These are phyloP conservation scores for Trypanosoma scelopori DNA, from an alignment of 208 protist species.

Conservation along the genomic window DNA sequence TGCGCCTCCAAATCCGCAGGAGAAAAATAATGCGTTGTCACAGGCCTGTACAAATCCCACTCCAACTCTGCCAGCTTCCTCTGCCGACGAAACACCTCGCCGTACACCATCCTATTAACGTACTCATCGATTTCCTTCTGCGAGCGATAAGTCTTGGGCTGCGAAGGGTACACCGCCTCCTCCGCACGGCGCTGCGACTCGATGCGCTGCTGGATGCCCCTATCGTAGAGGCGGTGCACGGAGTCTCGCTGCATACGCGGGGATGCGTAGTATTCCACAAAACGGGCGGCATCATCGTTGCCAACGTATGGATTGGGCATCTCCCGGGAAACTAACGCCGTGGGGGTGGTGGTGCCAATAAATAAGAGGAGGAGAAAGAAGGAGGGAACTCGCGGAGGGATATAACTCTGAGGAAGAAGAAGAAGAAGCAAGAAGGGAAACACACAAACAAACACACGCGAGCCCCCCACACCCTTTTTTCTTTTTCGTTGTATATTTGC, in stretches of 20 bases:
- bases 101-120: slow-evolving; percentile 60
- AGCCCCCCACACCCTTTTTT: too few relatives aligned
- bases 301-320: slow-evolving; percentile 77
- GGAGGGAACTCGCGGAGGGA: too few relatives aligned
- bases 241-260: slow-evolving; percentile 63
- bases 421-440: too few relatives aligned
- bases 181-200: slow-evolving; percentile 44
- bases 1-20: slow-evolving; percentile 42
- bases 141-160: slow-evolving; percentile 41
- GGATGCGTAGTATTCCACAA: slow-evolving; percentile 79
- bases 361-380: neutral
- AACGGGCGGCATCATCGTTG: slow-evolving; percentile 67
- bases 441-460: too few relatives aligned
- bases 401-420: too few relatives aligned
- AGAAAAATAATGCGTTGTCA: slow-evolving; percentile 29
- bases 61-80: slow-evolving; percentile 53
- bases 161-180: slow-evolving; percentile 46
- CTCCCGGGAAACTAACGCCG: neutral
- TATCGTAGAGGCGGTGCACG: slow-evolving; percentile 70
- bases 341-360: neutral
- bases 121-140: slow-evolving; percentile 65
- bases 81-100: slow-evolving; percentile 69
- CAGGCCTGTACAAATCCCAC: slow-evolving; percentile 61
- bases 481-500: too few relatives aligned
- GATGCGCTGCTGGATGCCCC: slow-evolving; percentile 42